Evolutionary conservation across 768 basidiomycete species (phyloP).

Genomic region (Suillus tomentosus): DNA sequence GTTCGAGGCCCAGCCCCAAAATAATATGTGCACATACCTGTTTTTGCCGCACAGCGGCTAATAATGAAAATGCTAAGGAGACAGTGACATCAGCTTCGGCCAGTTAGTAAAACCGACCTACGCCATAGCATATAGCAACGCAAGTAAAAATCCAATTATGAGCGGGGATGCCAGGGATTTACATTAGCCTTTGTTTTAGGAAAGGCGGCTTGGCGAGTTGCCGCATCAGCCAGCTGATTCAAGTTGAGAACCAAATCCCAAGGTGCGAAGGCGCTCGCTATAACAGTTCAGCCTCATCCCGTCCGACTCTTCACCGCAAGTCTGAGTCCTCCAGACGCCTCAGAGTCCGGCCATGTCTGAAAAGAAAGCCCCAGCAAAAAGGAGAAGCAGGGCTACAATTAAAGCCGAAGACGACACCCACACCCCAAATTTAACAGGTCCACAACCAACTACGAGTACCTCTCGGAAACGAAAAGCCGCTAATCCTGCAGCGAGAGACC

Average conservation of each 20-base stretch:
- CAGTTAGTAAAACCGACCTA: background rate
- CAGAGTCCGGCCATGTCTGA: slow-evolving; percentile 28
- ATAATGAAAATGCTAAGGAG: slow-evolving; percentile 1
- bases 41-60: background rate
- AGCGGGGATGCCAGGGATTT: background rate
- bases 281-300: slow-evolving; percentile 25
- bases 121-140: slow-evolving; percentile 2
- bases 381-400: slow-evolving; percentile 15
- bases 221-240: slow-evolving; percentile 21
- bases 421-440: slow-evolving; percentile 9
- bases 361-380: slow-evolving; percentile 27
- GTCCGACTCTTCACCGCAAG: slow-evolving; percentile 20
- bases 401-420: slow-evolving; percentile 14
- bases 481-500: slow-evolving; percentile 13
- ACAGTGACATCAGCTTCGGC: background rate
- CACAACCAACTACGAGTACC: slow-evolving; percentile 12
- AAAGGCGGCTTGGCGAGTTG: slow-evolving; percentile 6
- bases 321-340: slow-evolving; percentile 8
- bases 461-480: slow-evolving; percentile 31
- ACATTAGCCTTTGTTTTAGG: background rate
- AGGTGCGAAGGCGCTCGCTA: slow-evolving; percentile 26
- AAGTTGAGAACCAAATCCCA: slow-evolving; percentile 7
- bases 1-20: background rate
- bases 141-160: background rate
- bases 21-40: background rate